Base-by-base conservation (phyloP, 768 basidiomycete species). In the Trametes cinnabarina region DNA sequence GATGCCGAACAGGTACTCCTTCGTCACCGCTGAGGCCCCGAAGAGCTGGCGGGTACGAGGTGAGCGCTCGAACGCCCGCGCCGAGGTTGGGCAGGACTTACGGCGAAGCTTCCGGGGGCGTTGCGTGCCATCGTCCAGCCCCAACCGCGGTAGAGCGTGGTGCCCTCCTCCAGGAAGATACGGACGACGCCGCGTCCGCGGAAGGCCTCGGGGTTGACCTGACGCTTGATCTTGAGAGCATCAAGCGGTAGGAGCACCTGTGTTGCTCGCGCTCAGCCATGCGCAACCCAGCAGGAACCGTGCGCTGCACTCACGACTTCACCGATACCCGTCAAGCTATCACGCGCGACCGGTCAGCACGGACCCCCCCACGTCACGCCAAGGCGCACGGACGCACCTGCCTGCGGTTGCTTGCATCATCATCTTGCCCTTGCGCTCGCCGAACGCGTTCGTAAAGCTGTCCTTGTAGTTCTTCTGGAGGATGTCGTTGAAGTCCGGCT, bases 51-150 rank as follows among this genome's bases (percentile, higher is more conserved):
- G 20, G 7, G 30, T 6, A 2, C 30, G 30, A 52, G 60, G 28
- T 30, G 8, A 50, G 37, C 46, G 55, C 2, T 48, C 32, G 40
- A 41, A 15, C 15, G 19, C 25, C 19, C 39, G 48, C 43, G 30
- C 23, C 23, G 30, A 22, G 50, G 2, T 17, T 6, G 23, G 14
- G 20, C 25, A 6, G 42, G 20, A 34, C 90, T 61, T 68, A 96
- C 94, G 53, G 96, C 92, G 67, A 99, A 99, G 51, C 83, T 86
- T 11, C 96, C 96, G 0, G 96, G 96, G 0, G 96, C 96, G 66
- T 99, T 99, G 51, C 96, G 85, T 2, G 94, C 96, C 82, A 97
- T 88, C 22, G 96, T 98, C 96, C 96, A 98, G 43, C 95, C 95
- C 93, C 95, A 97, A 26, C 96, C 96, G 61, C 94, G 87, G 75